Conservation (phyloP, 495 filamentous ascomycete species). For the Pyrenula aspistea region DNA sequence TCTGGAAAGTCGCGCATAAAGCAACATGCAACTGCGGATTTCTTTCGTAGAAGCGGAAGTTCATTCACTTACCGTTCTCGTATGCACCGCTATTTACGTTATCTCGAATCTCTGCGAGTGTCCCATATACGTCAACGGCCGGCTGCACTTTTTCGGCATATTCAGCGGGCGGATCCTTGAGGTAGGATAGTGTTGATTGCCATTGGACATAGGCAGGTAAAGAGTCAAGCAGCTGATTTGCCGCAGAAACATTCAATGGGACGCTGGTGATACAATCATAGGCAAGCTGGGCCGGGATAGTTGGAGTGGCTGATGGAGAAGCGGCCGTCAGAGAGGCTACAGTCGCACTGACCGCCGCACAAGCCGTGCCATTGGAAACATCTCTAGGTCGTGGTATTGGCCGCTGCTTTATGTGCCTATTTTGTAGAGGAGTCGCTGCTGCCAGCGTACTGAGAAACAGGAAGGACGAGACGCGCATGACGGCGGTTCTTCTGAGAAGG, state of each 20-base stretch:
- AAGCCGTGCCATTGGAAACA: neutral
- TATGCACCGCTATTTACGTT: neutral
- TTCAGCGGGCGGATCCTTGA: constrained; percentile 1
- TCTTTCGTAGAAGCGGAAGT: neutral
- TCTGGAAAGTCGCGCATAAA: too few species aligned
- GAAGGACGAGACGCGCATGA: neutral
- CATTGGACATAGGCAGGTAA: constrained; percentile 4
- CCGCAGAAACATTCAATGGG: constrained; percentile 5
- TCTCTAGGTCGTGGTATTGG: neutral
- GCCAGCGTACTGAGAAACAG: neutral
- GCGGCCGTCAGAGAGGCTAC: neutral
- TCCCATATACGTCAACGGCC: neutral
- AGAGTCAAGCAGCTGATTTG: constrained; percentile 4
- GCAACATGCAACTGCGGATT: neutral
- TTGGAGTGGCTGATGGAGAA: neutral
- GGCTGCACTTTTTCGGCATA: neutral
- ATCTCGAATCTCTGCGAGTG: neutral
- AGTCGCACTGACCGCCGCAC: neutral
- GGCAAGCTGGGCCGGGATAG: constrained; percentile 4
- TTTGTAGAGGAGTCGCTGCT: neutral
- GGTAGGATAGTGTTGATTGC: constrained; percentile 1
- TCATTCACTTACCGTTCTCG: neutral
- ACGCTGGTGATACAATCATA: constrained; percentile 10
- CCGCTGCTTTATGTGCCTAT: neutral
- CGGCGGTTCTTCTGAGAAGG: too few species aligned